phyloP scores from a whole-genome alignment of 345 rosid species.

The Kernera saxatilis region DNA sequence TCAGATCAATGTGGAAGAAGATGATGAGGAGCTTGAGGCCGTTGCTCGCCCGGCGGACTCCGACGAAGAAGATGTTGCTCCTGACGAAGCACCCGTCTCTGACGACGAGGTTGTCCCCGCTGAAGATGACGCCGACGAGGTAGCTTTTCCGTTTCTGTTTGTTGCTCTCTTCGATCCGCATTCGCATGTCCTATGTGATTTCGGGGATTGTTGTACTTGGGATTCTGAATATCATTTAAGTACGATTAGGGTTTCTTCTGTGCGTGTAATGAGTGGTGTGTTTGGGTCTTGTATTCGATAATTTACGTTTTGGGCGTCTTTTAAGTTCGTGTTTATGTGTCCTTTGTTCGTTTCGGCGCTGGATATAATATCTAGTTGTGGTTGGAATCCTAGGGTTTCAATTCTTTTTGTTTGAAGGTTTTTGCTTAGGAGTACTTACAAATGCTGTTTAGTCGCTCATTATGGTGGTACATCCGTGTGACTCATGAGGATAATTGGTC shows the following conservation, averaged over 20 bases:
- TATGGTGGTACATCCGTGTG: not conserved
- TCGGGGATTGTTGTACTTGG: not conserved
- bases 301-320: not conserved
- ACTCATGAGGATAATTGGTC: not conserved
- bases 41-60: constrained; percentile 70
- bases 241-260: not conserved
- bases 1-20: constrained; percentile 66
- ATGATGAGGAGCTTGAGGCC: constrained; percentile 95
- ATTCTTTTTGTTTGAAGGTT: not conserved
- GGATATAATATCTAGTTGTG: not conserved
- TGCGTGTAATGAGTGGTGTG: not conserved
- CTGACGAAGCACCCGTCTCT: constrained; percentile 13
- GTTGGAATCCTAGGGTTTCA: not conserved
- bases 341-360: not conserved
- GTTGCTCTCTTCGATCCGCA: not conserved
- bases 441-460: not conserved
- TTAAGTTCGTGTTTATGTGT: not conserved
- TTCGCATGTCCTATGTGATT: not conserved
- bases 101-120: constrained; percentile 16
- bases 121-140: constrained; percentile 51
- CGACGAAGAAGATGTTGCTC: constrained; percentile 38
- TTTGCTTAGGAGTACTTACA: not conserved
- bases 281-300: not conserved
- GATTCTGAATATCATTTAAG: not conserved
- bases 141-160: constrained; percentile 7